Percentiles rank a stretch among this genome's conserved stretches.
These are phyloP conservation scores for Gonapodya sp. DNA, from an alignment of 192 early-diverging fungal genomes.

Conservation along the genomic window DNA sequence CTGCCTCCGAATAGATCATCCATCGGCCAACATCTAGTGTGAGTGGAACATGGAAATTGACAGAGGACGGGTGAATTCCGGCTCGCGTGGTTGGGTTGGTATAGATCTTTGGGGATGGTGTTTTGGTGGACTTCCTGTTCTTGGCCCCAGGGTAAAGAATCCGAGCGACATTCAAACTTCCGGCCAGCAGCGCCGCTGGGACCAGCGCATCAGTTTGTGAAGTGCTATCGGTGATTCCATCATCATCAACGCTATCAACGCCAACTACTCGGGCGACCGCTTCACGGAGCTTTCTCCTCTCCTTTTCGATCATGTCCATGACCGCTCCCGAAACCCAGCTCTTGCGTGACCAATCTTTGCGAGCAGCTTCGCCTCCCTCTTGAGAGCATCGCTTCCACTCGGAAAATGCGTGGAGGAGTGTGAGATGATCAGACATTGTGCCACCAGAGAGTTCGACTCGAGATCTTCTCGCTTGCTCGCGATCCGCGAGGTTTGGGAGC, in stretches of 20 bases:
- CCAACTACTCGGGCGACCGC: not conserved
- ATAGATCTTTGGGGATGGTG: not conserved
- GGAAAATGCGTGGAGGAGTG: slow-evolving; percentile 31
- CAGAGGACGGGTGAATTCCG: not conserved
- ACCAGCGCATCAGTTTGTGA: not conserved
- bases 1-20: not conserved
- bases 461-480: slow-evolving; percentile 19
- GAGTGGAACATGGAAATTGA: slow-evolving; percentile 1
- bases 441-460: slow-evolving; percentile 21
- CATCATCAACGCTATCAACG: not conserved
- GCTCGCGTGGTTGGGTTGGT: not conserved
- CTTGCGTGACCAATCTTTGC: not conserved
- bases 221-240: not conserved
- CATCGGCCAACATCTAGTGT: not conserved
- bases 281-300: not conserved
- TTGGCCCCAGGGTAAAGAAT: not conserved
- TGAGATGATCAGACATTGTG: slow-evolving; percentile 28
- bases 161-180: not conserved
- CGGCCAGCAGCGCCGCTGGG: not conserved
- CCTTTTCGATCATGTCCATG: not conserved
- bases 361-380: not conserved
- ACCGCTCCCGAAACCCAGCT: not conserved
- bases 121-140: not conserved
- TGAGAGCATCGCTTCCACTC: slow-evolving; percentile 24
- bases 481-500: slow-evolving; percentile 30